Evolutionary conservation across 2,329 filamentous ascomycete species (phyloP).

Genomic region (Alternaria postmessia): DNA sequence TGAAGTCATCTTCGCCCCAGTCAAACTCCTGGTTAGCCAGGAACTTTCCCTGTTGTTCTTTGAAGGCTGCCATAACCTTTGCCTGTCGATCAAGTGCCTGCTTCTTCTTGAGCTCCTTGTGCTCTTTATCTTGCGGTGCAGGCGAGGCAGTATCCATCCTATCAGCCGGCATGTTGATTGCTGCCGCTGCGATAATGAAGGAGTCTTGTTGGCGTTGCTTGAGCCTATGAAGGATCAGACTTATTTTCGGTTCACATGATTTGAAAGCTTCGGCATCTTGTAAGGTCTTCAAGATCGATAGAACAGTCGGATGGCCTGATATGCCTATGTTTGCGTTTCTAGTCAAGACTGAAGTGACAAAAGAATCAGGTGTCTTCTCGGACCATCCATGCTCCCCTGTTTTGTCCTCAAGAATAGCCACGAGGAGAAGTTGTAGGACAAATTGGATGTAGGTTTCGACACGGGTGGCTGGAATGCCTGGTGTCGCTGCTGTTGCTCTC

Average conservation of each 20-base stretch:
- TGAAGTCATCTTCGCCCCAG: conserved; percentile 85
- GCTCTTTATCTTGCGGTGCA: conserved; percentile 74
- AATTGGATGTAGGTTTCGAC: conserved; percentile 93
- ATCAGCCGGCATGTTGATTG: conserved; percentile 71
- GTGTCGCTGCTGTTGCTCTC: conserved; percentile 71
- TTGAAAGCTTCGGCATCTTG: conserved; percentile 77
- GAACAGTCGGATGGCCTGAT: conserved; percentile 54
- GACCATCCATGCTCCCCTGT: conserved; percentile 54
- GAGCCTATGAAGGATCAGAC: conserved; percentile 82
- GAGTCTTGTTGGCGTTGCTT: conserved; percentile 79
- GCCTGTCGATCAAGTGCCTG: conserved; percentile 89
- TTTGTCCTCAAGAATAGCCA: conserved; percentile 85
- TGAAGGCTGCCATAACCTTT: conserved; percentile 96
- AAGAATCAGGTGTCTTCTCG: conserved; percentile 66
- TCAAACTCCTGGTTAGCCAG: conserved; percentile 87
- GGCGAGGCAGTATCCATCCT: conserved; percentile 83
- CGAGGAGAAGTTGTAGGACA: conserved; percentile 83
- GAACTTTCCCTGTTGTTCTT: conserved; percentile 96
- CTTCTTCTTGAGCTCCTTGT: conserved; percentile 86
- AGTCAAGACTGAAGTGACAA: conserved; percentile 74
- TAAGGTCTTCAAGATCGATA: conserved; percentile 62
- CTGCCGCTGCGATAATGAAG: conserved; percentile 73
- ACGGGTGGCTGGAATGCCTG: conserved; percentile 79
- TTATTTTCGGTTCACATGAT: conserved; percentile 83
- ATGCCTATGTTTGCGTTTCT: conserved; percentile 61